Evolutionary conservation across 2,329 filamentous ascomycete genomes (phyloP).

Genomic region (Madurella mycetomatis): DNA sequence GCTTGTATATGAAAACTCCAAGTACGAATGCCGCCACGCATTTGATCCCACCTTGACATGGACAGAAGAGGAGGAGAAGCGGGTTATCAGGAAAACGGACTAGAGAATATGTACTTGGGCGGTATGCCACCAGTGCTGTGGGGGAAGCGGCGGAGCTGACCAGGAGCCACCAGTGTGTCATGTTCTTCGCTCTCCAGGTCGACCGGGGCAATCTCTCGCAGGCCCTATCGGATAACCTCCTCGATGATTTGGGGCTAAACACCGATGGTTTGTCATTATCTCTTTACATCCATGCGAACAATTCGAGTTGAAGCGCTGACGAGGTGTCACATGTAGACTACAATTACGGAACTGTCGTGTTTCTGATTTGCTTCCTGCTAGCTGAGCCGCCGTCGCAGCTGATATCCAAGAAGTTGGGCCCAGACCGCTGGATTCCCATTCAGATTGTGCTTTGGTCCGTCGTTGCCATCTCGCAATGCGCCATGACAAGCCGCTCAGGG

Average conservation of each 20-base stretch:
- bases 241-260: conserved; percentile 46
- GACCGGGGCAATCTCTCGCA: conserved; percentile 57
- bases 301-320: neutral
- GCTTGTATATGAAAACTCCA: conserved; percentile 16
- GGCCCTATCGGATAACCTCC: conserved; percentile 57
- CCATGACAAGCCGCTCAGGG: conserved; percentile 13
- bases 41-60: conserved; percentile 19
- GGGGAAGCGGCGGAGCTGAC: neutral
- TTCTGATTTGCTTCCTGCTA: conserved; percentile 46
- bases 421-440: conserved; percentile 29
- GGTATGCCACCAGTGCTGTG: conserved; percentile 25
- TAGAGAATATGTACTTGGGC: conserved; percentile 39
- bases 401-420: conserved; percentile 45
- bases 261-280: conserved; percentile 36
- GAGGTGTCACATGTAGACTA: conserved; percentile 30
- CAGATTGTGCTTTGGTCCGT: conserved; percentile 29
- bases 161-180: conserved; percentile 42
- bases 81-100: conserved; percentile 45
- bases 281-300: neutral
- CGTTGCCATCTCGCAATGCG: conserved; percentile 25
- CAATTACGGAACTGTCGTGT: conserved; percentile 49
- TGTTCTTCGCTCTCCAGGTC: conserved; percentile 59
- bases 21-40: conserved; percentile 15
- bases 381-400: conserved; percentile 58
- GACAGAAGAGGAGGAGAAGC: conserved; percentile 22